Percentiles rank a stretch among this genome's conserved stretches.
Conservation (phyloP, 2,329 filamentous ascomycete species). For the Huntiella omanensis region DNA sequence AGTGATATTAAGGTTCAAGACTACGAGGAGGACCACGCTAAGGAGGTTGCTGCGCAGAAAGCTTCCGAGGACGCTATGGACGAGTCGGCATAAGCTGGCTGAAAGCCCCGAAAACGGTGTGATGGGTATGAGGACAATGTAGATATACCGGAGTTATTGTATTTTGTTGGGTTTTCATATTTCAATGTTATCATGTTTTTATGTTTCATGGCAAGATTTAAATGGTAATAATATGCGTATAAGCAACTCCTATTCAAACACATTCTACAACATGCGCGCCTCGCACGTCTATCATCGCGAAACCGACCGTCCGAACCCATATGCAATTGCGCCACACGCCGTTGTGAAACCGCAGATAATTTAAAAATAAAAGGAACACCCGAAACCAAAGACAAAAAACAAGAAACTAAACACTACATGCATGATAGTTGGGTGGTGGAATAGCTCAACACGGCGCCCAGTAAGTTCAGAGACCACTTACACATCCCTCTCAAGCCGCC, state of each 20-base stretch:
- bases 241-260: no score
- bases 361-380: background rate
- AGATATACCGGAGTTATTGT: background rate
- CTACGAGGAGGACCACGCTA: constrained; percentile 35
- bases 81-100: constrained; percentile 5
- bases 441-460: background rate
- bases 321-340: constrained; percentile 3
- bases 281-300: background rate
- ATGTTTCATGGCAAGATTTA: constrained; percentile 1
- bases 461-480: background rate
- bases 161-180: constrained; percentile 5
- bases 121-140: background rate
- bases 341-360: background rate
- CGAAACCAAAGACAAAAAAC: background rate
- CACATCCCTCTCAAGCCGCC: constrained; percentile 3
- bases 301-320: background rate
- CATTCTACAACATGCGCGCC: background rate
- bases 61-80: constrained; percentile 15
- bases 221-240: background rate
- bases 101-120: background rate
- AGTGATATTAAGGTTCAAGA: constrained; percentile 84
- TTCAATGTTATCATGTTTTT: constrained; percentile 4
- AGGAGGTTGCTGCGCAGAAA: constrained; percentile 23
- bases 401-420: constrained; percentile 1
- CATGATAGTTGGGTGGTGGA: background rate